Conservation (phyloP, 805 yeast genomes). For the Kluyveromyces starmeri region DNA sequence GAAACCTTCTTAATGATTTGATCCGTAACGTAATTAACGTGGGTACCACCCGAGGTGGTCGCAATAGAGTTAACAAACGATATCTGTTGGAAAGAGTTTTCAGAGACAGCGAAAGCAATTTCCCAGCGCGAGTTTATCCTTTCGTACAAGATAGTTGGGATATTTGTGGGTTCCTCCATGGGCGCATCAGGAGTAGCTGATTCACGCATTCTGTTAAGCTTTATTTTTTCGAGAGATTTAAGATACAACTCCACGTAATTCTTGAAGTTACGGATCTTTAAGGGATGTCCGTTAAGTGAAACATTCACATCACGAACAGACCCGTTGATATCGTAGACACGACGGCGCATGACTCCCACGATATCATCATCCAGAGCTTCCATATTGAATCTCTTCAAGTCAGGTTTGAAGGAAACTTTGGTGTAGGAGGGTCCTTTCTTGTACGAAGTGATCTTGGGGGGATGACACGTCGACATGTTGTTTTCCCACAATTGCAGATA, state of each 20-base stretch:
- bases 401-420: slow-evolving; percentile 81
- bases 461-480: slow-evolving; percentile 72
- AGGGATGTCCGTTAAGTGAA: slow-evolving; percentile 61
- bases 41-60: slow-evolving; percentile 95
- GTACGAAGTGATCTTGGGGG: slow-evolving; percentile 56
- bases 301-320: slow-evolving; percentile 79
- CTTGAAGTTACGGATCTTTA: slow-evolving; percentile 70
- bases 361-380: slow-evolving; percentile 73
- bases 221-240: slow-evolving; percentile 52
- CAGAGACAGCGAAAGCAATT: slow-evolving; percentile 88
- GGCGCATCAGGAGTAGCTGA: slow-evolving; percentile 25
- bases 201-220: slow-evolving; percentile 9
- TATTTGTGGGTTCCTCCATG: slow-evolving; percentile 25
- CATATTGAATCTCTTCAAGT: slow-evolving; percentile 78
- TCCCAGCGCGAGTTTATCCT: slow-evolving; percentile 88
- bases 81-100: slow-evolving; percentile 83
- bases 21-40: slow-evolving; percentile 78
- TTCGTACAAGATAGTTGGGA: slow-evolving; percentile 68
- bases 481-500: slow-evolving; percentile 81
- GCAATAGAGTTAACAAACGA: slow-evolving; percentile 97
- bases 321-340: slow-evolving; percentile 94
- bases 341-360: slow-evolving; percentile 75
- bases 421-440: slow-evolving; percentile 66
- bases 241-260: slow-evolving; percentile 84
- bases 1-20: slow-evolving; percentile 70